Base-by-base conservation (phyloP, 2,329 filamentous ascomycete species). In the Lizonia empirigonia region DNA sequence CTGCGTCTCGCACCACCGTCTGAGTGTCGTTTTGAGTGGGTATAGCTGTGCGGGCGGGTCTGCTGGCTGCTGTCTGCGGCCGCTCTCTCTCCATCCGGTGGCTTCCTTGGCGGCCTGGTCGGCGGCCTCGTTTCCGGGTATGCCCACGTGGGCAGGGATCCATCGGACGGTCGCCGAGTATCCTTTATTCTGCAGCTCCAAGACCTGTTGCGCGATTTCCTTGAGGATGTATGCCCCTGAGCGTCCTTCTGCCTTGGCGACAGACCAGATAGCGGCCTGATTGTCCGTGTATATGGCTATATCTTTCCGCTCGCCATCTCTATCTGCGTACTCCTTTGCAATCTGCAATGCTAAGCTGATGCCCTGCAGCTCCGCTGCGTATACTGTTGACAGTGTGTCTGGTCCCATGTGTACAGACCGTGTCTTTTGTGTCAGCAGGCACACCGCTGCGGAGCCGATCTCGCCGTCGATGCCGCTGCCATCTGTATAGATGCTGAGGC, bases 401-500 rank as follows among this genome's bases (percentile, higher is more conserved):
- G 26, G 29, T 10, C 57, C 48, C 18, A 62, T 48, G 29, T 62
- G 50, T 49, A 44, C 48, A 18, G 42, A 50, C 19, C 34, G 42
- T 26, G 46, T 52, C 46, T 60, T 16, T 36, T 62, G 26, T 24
- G 29, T 56, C 5, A 54, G 41, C 27, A 41, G 58, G 35, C 53
- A 62, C 12, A 59, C 51, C 33, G 49, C 57, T 23, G 44, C 53
- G 4, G 55, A 53, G 5, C 57, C 44, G 15, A 46, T 62, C 35
- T 55, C 40, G 34, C 49, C 42, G 8, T 59, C 34, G 32, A 60
- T 63, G 18, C 60, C 42, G 42, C 60, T 63, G n/a, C 60, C 45
- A 40, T 63, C 56, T 27, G 52, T 63, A 37, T 58, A 61, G 42
- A 63, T 60, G 41, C 56, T 57, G 16, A 63, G 50, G 54, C 47